These are phyloP conservation scores for Priceomyces carsonii DNA, from an alignment of 805 yeast species.

Conservation along the genomic window DNA sequence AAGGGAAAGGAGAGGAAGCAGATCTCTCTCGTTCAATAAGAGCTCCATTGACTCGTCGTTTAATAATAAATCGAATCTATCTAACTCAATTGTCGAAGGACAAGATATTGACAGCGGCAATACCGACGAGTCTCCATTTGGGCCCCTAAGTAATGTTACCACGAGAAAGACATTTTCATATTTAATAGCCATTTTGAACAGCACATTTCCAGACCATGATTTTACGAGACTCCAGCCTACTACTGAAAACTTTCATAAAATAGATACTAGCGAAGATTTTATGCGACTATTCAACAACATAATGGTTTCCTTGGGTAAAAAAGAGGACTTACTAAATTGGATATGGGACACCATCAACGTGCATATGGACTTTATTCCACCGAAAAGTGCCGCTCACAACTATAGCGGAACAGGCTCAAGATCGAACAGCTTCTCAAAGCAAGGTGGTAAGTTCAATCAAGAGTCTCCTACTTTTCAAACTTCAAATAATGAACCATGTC, in stretches of 20 bases:
- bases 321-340: slow-evolving; percentile 51
- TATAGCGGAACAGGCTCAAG: slow-evolving; percentile 21
- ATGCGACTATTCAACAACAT: slow-evolving; percentile 75
- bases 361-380: slow-evolving; percentile 66
- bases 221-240: slow-evolving; percentile 85
- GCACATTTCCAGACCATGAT: slow-evolving; percentile 95
- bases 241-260: slow-evolving; percentile 46
- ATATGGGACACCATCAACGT: slow-evolving; percentile 87
- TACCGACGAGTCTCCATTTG: slow-evolving; percentile 72
- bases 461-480: slow-evolving; percentile 17
- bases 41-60: slow-evolving; percentile 12
- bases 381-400: slow-evolving; percentile 26
- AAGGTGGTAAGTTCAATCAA: slow-evolving; percentile 10
- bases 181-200: slow-evolving; percentile 84
- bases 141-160: slow-evolving; percentile 83
- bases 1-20: slow-evolving; percentile 28
- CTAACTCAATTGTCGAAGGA: slow-evolving; percentile 23
- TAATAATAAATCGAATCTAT: slow-evolving; percentile 11
- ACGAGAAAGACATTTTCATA: slow-evolving; percentile 90
- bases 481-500: slow-evolving; percentile 44
- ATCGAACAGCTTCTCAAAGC: slow-evolving; percentile 24
- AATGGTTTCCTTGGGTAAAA: slow-evolving; percentile 52
- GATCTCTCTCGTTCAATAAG: slow-evolving; percentile 24
- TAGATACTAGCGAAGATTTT: slow-evolving; percentile 44
- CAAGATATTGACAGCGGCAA: slow-evolving; percentile 13